Percentiles rank a stretch among this genome's conserved stretches.
These are phyloP conservation scores for Verticillium tricorpus DNA, from an alignment of 2,329 filamentous ascomycete species.

Conservation along the genomic window DNA sequence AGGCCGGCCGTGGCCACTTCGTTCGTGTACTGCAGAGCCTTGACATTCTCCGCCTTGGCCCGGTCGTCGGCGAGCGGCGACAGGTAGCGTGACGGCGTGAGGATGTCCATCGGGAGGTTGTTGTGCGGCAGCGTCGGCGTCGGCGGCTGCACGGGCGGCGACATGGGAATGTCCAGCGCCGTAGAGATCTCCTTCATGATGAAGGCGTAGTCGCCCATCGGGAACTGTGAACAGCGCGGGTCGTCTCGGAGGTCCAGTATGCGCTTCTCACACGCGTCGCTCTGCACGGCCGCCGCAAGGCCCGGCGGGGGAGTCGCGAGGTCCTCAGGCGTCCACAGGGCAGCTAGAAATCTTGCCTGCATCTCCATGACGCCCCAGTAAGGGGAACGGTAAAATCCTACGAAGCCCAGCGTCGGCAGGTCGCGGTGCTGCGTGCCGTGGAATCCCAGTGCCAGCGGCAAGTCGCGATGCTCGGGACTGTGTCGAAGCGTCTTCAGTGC, in stretches of 20 bases:
- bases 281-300: conserved; percentile 34
- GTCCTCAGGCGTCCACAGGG: conserved; percentile 46
- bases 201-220: conserved; percentile 77
- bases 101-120: conserved; percentile 42
- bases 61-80: conserved; percentile 29
- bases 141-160: conserved; percentile 22
- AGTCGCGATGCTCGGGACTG: conserved; percentile 45
- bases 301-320: conserved; percentile 16
- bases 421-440: conserved; percentile 59
- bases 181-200: conserved; percentile 67
- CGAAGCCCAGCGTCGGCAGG: conserved; percentile 66
- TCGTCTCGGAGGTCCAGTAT: conserved; percentile 48
- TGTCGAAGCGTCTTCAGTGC: conserved; percentile 55
- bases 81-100: conserved; percentile 53
- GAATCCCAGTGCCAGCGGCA: conserved; percentile 64
- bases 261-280: conserved; percentile 39
- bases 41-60: conserved; percentile 31
- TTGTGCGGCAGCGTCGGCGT: conserved; percentile 36
- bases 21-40: conserved; percentile 42
- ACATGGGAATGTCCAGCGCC: conserved; percentile 48
- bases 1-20: conserved; percentile 35
- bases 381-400: conserved; percentile 78
- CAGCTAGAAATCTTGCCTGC: conserved; percentile 67
- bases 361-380: conserved; percentile 88
- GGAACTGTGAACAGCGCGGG: conserved; percentile 62